phyloP scores from a whole-genome alignment of 2,329 filamentous ascomycete species.

The Beauveria rudraprayagi region DNA sequence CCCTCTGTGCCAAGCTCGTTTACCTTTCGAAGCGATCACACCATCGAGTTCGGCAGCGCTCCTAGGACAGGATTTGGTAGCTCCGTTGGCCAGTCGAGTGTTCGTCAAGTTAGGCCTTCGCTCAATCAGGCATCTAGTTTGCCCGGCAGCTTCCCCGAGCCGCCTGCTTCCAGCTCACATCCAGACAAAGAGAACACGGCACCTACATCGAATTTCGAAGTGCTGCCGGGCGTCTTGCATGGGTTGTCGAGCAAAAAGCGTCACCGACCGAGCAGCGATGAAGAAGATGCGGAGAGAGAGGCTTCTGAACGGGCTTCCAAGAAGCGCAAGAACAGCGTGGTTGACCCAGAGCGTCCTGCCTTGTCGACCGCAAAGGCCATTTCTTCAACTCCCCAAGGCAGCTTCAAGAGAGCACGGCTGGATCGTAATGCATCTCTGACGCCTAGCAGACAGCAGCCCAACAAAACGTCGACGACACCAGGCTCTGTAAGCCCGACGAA shows the following conservation, averaged over 20 bases:
- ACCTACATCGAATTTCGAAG: constrained; percentile 25
- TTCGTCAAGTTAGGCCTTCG: constrained; percentile 52
- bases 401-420: constrained; percentile 28
- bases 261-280: constrained; percentile 47
- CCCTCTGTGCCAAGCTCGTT: constrained; percentile 49
- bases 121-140: constrained; percentile 36
- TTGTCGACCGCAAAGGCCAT: constrained; percentile 42
- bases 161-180: constrained; percentile 23
- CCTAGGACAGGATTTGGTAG: constrained; percentile 47
- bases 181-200: constrained; percentile 49
- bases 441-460: constrained; percentile 11
- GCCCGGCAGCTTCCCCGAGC: constrained; percentile 47
- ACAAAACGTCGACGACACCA: constrained; percentile 17
- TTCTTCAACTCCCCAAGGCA: constrained; percentile 25
- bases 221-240: constrained; percentile 45
- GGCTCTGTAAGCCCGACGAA: constrained; percentile 37
- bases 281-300: constrained; percentile 45
- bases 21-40: constrained; percentile 59
- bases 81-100: constrained; percentile 49
- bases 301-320: constrained; percentile 45
- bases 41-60: constrained; percentile 46
- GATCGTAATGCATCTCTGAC: constrained; percentile 20
- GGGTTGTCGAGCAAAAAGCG: constrained; percentile 61
- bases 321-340: constrained; percentile 45
- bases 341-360: constrained; percentile 43